Conservation (phyloP, 345 rosid genomes). For the Dipteronia dyeriana region DNA sequence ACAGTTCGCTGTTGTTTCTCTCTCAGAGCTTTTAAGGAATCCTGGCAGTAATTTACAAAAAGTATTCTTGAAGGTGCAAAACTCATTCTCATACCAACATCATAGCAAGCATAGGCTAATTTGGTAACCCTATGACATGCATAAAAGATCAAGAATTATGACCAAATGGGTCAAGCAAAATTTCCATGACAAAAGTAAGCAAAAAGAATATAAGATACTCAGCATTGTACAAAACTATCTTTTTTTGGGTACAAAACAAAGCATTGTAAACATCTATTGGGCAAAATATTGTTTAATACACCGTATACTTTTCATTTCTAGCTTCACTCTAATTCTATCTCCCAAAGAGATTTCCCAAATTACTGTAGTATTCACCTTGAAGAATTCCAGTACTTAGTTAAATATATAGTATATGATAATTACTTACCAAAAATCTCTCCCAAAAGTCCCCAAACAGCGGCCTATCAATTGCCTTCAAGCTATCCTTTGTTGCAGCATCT, state of each 20-base stretch:
- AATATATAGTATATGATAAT: neutral
- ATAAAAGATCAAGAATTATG: neutral
- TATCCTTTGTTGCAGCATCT: constrained; percentile 97
- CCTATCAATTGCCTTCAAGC: constrained; percentile 93
- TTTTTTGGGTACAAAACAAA: neutral
- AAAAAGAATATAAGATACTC: neutral
- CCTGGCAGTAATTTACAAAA: constrained; percentile 41
- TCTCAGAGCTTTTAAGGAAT: constrained; percentile 74
- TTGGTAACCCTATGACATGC: neutral
- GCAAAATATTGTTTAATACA: neutral
- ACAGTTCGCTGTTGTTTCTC: constrained; percentile 93
- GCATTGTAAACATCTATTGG: neutral
- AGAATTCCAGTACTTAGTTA: neutral
- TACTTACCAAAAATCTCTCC: constrained; percentile 90
- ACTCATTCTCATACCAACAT: neutral
- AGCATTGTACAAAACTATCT: neutral
- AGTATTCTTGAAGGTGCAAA: neutral
- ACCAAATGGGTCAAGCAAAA: constrained; percentile 5
- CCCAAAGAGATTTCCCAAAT: neutral
- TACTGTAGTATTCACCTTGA: neutral
- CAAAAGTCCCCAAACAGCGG: constrained; percentile 97
- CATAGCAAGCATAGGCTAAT: neutral
- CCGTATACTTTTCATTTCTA: neutral
- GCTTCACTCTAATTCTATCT: neutral
- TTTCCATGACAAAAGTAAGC: neutral